Evolutionary conservation across 73 alveolate genomes (phyloP).

Genomic region (Paramecium pentaurelia): DNA sequence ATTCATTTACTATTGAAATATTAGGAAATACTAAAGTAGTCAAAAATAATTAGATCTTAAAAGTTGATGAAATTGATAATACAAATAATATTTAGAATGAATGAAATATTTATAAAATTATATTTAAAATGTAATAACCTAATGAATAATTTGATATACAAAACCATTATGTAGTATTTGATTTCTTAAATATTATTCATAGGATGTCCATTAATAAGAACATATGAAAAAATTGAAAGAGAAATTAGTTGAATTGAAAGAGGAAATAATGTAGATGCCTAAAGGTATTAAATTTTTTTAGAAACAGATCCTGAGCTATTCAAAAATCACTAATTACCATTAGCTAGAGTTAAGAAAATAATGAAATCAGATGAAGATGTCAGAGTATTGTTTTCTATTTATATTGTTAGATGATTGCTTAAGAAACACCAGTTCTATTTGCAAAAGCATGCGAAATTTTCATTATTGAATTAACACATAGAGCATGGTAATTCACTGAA

Average conservation of each 20-base stretch:
- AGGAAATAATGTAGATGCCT: constrained; percentile 57
- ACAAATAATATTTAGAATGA: not conserved
- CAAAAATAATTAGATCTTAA: not conserved
- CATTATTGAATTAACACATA: constrained; percentile 95
- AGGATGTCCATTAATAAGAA: constrained; percentile 48
- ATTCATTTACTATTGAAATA: not conserved
- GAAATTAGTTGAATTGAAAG: constrained; percentile 54
- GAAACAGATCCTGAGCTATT: constrained; percentile 71
- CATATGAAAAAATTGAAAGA: constrained; percentile 60
- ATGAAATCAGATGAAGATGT: constrained; percentile 99
- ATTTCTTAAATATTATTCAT: not conserved
- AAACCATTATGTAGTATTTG: not conserved
- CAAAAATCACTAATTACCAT: constrained; percentile 88
- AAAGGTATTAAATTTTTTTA: constrained; percentile 29
- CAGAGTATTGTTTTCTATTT: constrained; percentile 51
- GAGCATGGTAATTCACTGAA: constrained; percentile 94
- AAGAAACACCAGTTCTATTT: constrained; percentile 98
- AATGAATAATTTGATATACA: constrained; percentile 13
- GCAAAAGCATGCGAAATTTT: constrained; percentile 99
- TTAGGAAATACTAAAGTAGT: not conserved
- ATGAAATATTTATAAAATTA: not conserved
- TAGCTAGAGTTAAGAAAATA: constrained; percentile 97
- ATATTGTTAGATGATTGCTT: constrained; percentile 82
- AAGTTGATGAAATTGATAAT: not conserved
- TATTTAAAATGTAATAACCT: constrained; percentile 14